Percentiles rank a stretch among this genome's conserved stretches.
These are phyloP conservation scores for Kodamaea jinghongensis DNA, from an alignment of 805 yeast species.

Conservation along the genomic window DNA sequence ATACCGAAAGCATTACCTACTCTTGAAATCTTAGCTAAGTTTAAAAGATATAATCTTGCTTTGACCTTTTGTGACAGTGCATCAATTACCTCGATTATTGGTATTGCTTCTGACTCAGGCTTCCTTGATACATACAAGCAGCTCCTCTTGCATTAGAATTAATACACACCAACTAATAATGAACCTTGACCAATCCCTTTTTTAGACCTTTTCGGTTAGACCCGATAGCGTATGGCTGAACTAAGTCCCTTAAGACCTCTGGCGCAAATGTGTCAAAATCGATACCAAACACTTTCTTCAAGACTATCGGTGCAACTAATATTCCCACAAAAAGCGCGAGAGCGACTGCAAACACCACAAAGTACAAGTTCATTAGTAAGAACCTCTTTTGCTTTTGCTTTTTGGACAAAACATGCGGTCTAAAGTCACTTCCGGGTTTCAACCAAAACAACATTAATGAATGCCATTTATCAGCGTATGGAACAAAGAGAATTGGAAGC, in stretches of 20 bases:
- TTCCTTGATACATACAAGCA: constrained; percentile 1
- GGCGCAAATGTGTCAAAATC: constrained; percentile 45
- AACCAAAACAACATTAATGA: constrained; percentile 68
- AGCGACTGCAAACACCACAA: constrained; percentile 33
- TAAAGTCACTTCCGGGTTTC: constrained; percentile 50
- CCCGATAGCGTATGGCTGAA: constrained; percentile 44
- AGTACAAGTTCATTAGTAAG: constrained; percentile 28
- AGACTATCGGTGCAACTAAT: constrained; percentile 39
- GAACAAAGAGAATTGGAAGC: constrained; percentile 59
- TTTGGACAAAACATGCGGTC: constrained; percentile 45
- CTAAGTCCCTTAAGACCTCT: constrained; percentile 21
- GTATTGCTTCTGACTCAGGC: not conserved
- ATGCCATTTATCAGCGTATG: constrained; percentile 65
- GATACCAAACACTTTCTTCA: constrained; percentile 30
- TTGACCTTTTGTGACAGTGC: constrained; percentile 29
- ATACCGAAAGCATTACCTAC: constrained; percentile 17
- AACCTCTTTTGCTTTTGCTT: constrained; percentile 42
- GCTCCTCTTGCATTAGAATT: not conserved
- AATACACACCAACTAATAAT: not conserved
- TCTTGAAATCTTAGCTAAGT: constrained; percentile 25
- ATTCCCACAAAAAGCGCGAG: constrained; percentile 26
- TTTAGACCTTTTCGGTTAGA: constrained; percentile 36
- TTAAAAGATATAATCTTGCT: constrained; percentile 37
- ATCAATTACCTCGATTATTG: not conserved
- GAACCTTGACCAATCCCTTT: constrained; percentile 13